A percentile compares a stretch with the other conserved stretches of the same genome.
Conservation (phyloP, 169 alveolate genomes). For the Eimeria zaria region DNA sequence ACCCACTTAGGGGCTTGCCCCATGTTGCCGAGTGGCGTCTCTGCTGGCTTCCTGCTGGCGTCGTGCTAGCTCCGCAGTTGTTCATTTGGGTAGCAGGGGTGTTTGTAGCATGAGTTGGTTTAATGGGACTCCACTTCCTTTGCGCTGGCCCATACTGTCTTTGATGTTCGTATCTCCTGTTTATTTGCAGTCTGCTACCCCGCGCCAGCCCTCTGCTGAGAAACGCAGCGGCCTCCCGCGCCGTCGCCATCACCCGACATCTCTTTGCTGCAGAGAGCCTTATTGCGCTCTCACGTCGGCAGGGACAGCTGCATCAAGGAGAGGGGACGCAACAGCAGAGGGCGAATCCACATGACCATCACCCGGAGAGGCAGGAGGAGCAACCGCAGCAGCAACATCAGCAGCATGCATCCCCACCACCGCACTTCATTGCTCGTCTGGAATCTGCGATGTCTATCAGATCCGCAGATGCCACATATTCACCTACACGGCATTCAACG, state of each 20-base stretch:
- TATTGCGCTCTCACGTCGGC: constrained; percentile 14
- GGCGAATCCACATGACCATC: not conserved
- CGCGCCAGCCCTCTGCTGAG: constrained; percentile 66
- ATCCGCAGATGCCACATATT: constrained; percentile 30
- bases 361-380: not conserved
- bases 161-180: not conserved
- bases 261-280: constrained; percentile 52
- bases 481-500: not conserved
- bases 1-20: not conserved
- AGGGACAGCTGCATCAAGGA: not conserved
- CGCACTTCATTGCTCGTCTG: constrained; percentile 66
- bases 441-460: constrained; percentile 61
- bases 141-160: not conserved
- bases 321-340: not conserved
- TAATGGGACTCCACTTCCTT: not conserved
- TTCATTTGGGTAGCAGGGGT: not conserved
- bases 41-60: not conserved
- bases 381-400: not conserved
- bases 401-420: constrained; percentile 41
- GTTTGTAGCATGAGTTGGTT: not conserved
- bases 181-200: constrained; percentile 22
- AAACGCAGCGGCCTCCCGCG: constrained; percentile 66
- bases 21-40: not conserved
- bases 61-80: not conserved
- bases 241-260: constrained; percentile 40